A percentile compares a stretch with the other conserved stretches of the same genome.
Conservation (phyloP, 768 basidiomycete species). For the Asterophora lycoperdoides region DNA sequence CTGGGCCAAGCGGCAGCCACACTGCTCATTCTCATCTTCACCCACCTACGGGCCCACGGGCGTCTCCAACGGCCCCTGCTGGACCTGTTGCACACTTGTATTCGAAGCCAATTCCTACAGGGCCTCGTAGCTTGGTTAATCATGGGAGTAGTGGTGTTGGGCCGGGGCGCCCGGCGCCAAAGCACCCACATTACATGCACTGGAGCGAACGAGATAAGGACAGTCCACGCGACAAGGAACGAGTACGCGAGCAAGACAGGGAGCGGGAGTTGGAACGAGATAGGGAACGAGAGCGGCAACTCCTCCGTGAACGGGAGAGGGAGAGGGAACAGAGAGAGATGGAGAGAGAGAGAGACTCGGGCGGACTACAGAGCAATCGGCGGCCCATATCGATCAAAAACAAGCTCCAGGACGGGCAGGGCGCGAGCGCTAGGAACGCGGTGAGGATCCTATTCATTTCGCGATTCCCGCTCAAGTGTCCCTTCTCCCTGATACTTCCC, state of each 20-base stretch:
- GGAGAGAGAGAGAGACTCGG: neutral
- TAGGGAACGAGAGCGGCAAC: neutral
- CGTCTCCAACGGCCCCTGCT: slow-evolving; percentile 37
- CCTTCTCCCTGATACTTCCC: too few species aligned
- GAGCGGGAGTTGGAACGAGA: neutral
- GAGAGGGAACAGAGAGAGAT: neutral
- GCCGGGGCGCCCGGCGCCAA: neutral
- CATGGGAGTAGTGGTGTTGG: too few species aligned
- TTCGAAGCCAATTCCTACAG: slow-evolving; percentile 19
- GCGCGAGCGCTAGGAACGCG: slow-evolving; percentile 8
- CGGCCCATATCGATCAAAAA: slow-evolving; percentile 35
- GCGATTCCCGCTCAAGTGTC: too few species aligned
- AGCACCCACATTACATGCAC: neutral
- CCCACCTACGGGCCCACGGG: slow-evolving; percentile 36
- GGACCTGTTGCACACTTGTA: slow-evolving; percentile 12
- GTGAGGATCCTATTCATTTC: slow-evolving; percentile 22
- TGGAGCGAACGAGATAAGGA: neutral
- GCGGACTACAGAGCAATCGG: slow-evolving; percentile 26
- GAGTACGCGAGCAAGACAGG: neutral
- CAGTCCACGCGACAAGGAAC: too few species aligned
- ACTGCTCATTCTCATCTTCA: slow-evolving; percentile 2
- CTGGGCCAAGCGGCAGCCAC: neutral
- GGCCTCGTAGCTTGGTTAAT: slow-evolving; percentile 21
- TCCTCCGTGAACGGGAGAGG: neutral
- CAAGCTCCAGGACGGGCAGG: slow-evolving; percentile 25